phyloP scores from a whole-genome alignment of 2,329 filamentous ascomycete species.

The Zymoseptoria brevis region DNA sequence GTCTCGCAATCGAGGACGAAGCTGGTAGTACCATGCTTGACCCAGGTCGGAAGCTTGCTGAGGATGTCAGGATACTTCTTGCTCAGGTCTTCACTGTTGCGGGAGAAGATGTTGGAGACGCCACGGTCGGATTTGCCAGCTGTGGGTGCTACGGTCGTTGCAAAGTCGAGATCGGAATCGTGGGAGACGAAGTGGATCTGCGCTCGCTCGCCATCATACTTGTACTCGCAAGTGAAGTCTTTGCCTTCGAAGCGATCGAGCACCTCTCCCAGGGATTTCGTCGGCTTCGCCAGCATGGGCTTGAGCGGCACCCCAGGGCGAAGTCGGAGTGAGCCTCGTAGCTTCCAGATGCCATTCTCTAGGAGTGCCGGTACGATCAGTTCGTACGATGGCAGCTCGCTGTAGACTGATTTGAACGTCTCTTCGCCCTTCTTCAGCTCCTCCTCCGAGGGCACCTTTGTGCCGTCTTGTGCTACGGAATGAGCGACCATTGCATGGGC shows the following conservation, averaged over 20 bases:
- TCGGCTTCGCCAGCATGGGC: constrained; percentile 97
- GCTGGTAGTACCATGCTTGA: constrained; percentile 81
- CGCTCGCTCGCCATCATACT: constrained; percentile 96
- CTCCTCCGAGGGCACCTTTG: constrained; percentile 61
- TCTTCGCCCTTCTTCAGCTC: constrained; percentile 78
- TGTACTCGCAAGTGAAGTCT: constrained; percentile 96
- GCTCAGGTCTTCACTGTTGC: constrained; percentile 93
- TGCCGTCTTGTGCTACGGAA: constrained; percentile 62
- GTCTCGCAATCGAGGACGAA: constrained; percentile 99
- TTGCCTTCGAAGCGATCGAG: constrained; percentile 93
- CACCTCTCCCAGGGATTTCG: constrained; percentile 95
- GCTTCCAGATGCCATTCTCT: constrained; percentile 72
- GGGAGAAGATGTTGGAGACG: constrained; percentile 87
- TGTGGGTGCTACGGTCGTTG: constrained; percentile 49
- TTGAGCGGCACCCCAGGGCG: constrained; percentile 91
- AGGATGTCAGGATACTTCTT: constrained; percentile 98
- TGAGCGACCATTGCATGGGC: constrained; percentile 83
- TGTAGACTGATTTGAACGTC: constrained; percentile 76
- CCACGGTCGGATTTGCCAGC: constrained; percentile 62
- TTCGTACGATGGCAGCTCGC: constrained; percentile 91
- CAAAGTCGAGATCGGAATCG: constrained; percentile 62
- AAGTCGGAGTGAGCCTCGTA: constrained; percentile 80
- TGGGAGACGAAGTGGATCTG: constrained; percentile 96
- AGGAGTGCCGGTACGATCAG: constrained; percentile 87
- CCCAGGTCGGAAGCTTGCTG: constrained; percentile 77